Evolutionary conservation across 441 rosid genomes (phyloP).

Genomic region (Arabidopsis lyrata): DNA sequence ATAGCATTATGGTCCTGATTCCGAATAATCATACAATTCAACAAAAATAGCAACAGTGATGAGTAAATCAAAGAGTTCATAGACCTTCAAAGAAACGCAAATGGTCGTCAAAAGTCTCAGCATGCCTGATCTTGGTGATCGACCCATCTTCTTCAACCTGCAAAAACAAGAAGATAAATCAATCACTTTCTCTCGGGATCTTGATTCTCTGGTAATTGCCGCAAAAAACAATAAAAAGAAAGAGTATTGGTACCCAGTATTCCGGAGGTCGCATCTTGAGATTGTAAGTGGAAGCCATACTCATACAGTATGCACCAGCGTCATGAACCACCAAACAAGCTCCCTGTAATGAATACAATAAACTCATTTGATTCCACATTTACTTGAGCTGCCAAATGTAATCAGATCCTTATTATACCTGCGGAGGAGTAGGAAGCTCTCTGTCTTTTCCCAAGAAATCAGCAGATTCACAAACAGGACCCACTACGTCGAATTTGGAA

Average conservation of each 20-base stretch:
- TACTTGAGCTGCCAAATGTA: neutral
- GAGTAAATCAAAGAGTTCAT: constrained; percentile 42
- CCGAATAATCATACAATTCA: constrained; percentile 15
- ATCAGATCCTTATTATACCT: constrained; percentile 51
- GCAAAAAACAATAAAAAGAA: neutral
- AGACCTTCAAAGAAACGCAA: constrained; percentile 79
- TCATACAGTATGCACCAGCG: constrained; percentile 99
- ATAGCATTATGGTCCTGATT: constrained; percentile 23
- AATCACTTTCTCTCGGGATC: neutral
- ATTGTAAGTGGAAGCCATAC: constrained; percentile 99
- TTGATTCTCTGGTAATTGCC: neutral
- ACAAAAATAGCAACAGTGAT: constrained; percentile 7
- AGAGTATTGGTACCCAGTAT: constrained; percentile 75
- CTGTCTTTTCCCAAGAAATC: constrained; percentile 97
- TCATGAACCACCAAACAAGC: constrained; percentile 94
- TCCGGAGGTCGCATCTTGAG: constrained; percentile 99
- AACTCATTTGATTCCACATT: constrained; percentile 5
- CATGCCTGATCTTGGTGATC: constrained; percentile 80
- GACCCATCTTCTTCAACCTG: constrained; percentile 94
- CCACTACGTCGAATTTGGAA: constrained; percentile 89
- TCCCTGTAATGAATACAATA: constrained; percentile 59
- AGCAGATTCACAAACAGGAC: constrained; percentile 99
- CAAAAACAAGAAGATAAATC: neutral
- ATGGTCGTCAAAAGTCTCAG: constrained; percentile 89
- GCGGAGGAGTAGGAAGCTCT: constrained; percentile 87